Evolutionary conservation across 768 basidiomycete species (phyloP).

Genomic region (Russula sp.): DNA sequence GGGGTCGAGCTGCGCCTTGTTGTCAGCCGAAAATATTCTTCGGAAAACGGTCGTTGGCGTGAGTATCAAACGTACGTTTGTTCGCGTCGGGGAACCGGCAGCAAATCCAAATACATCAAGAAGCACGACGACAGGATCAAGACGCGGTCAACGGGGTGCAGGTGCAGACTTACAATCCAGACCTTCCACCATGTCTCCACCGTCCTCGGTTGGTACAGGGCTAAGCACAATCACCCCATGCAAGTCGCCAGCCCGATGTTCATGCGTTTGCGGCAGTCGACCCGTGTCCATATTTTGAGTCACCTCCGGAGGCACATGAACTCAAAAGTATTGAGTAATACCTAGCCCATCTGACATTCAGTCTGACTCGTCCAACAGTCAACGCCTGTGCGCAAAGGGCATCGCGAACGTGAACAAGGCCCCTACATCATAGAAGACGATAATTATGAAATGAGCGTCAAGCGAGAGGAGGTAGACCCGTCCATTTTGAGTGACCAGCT

Average conservation of each 20-base stretch:
- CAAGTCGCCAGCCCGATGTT: neutral
- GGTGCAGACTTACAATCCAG: neutral
- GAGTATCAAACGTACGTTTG: neutral
- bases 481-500: neutral
- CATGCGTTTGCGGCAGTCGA: neutral
- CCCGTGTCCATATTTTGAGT: neutral
- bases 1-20: neutral
- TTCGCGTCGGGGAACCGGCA: neutral
- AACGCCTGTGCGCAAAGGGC: neutral
- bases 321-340: neutral
- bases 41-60: neutral
- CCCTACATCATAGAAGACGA: neutral
- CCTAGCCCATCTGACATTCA: neutral
- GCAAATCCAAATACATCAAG: neutral
- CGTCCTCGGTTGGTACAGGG: constrained; percentile 1
- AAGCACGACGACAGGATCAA: neutral
- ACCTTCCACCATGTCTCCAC: neutral
- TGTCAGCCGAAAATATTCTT: neutral
- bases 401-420: neutral
- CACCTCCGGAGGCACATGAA: neutral
- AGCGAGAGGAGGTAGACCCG: neutral
- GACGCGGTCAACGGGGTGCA: neutral
- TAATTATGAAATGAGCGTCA: neutral
- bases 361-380: neutral
- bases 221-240: neutral